phyloP scores from a whole-genome alignment of 768 basidiomycete genomes.

The Tulasnella sp. region DNA sequence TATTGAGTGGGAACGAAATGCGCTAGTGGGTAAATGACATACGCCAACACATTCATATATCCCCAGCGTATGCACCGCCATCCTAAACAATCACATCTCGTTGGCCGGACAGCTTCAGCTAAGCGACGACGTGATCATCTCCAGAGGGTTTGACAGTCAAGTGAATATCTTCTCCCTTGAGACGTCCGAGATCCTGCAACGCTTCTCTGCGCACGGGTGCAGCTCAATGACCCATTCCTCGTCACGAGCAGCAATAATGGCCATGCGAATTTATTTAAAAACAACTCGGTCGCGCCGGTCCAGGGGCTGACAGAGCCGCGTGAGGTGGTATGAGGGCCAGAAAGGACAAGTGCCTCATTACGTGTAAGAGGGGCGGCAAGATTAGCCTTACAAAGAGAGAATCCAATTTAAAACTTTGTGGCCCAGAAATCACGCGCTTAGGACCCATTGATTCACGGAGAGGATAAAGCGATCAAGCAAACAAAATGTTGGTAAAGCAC shows the following conservation, averaged over 20 bases:
- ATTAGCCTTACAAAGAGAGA: too few species aligned
- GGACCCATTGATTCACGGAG: too few species aligned
- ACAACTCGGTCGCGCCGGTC: slow-evolving; percentile 51
- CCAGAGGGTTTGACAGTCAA: slow-evolving; percentile 82
- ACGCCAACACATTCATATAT: neutral
- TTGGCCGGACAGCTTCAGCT: slow-evolving; percentile 88
- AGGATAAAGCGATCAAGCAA: too few species aligned
- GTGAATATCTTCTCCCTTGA: slow-evolving; percentile 57
- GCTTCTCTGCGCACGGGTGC: slow-evolving; percentile 89
- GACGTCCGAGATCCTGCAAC: slow-evolving; percentile 30
- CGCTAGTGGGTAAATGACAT: neutral
- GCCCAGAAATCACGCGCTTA: too few species aligned
- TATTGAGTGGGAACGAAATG: slow-evolving; percentile 52
- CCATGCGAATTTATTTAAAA: slow-evolving; percentile 62
- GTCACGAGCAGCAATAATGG: slow-evolving; percentile 83
- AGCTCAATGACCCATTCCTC: slow-evolving; percentile 73
- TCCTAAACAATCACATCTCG: slow-evolving; percentile 82
- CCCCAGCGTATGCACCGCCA: slow-evolving; percentile 62
- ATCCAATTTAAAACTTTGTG: too few species aligned
- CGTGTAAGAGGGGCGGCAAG: slow-evolving; percentile 69
- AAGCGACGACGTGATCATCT: slow-evolving; percentile 54
- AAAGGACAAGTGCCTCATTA: slow-evolving; percentile 61
- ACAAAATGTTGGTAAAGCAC: too few species aligned
- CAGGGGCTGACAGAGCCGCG: slow-evolving; percentile 67
- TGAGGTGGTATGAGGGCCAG: slow-evolving; percentile 80